These are phyloP conservation scores for Diaporthe sp. DNA, from an alignment of 2,329 filamentous ascomycete species.

Conservation along the genomic window DNA sequence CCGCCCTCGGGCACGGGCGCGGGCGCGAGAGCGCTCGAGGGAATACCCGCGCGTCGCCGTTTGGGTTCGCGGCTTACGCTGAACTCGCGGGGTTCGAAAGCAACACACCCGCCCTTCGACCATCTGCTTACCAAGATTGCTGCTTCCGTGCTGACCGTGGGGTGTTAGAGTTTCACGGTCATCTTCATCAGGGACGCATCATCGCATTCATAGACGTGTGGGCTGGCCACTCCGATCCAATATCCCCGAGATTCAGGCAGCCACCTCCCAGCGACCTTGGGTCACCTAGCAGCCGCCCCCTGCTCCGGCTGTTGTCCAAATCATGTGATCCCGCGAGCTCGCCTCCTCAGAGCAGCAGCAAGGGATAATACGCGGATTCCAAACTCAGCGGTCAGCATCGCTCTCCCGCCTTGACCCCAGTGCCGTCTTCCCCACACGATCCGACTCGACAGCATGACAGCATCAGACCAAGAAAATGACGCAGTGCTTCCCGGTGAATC, in stretches of 20 bases:
- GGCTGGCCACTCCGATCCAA: not conserved
- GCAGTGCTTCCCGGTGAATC: constrained; percentile 4
- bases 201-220: not conserved
- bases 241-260: constrained; percentile 10
- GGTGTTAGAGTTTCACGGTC: not conserved
- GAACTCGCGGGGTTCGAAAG: not conserved
- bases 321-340: constrained; percentile 23
- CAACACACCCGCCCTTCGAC: not conserved
- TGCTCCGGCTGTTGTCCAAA: not conserved
- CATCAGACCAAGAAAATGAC: not conserved
- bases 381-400: not conserved
- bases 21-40: not conserved
- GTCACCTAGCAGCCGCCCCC: not conserved
- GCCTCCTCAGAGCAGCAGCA: too few species aligned
- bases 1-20: not conserved
- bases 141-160: constrained; percentile 10
- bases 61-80: constrained; percentile 11
- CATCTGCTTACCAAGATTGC: not conserved
- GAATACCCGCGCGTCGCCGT: not conserved
- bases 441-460: constrained; percentile 19
- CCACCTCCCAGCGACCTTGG: constrained; percentile 4
- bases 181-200: not conserved
- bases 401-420: not conserved
- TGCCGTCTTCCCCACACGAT: constrained; percentile 18
- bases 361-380: not conserved